These are phyloP conservation scores for Zizania palustris DNA, from an alignment of 202 grass and related monocot genomes.

Conservation along the genomic window DNA sequence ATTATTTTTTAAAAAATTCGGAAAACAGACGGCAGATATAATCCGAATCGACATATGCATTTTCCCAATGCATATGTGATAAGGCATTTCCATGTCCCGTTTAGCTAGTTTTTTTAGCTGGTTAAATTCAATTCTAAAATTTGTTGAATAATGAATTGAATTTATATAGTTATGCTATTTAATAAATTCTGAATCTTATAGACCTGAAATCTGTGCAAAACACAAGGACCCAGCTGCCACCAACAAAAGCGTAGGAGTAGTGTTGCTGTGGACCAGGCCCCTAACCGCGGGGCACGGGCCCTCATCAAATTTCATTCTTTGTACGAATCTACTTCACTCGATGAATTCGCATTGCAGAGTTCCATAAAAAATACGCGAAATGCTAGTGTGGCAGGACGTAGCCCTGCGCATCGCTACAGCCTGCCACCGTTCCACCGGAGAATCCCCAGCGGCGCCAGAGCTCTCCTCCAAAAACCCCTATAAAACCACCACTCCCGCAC, in stretches of 20 bases:
- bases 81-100: too few species aligned
- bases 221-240: constrained; percentile 26
- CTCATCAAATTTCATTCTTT: constrained; percentile 17
- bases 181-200: too few species aligned
- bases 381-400: not conserved
- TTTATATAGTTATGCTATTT: too few species aligned
- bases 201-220: constrained; percentile 8
- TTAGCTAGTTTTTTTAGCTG: too few species aligned
- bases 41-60: too few species aligned
- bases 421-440: too few species aligned
- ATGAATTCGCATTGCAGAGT: constrained; percentile 6
- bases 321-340: not conserved
- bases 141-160: too few species aligned
- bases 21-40: too few species aligned
- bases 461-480: constrained; percentile 36
- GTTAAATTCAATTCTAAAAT: too few species aligned
- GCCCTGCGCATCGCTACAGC: not conserved
- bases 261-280: constrained; percentile 42
- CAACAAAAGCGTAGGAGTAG: not conserved
- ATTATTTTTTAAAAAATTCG: too few species aligned
- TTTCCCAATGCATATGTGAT: too few species aligned
- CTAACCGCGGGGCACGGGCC: constrained; percentile 10
- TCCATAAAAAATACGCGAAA: not conserved
- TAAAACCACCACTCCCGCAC: constrained; percentile 54
- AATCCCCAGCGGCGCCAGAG: not conserved